A percentile compares a stretch with the other conserved stretches of the same genome.
phyloP scores from a whole-genome alignment of 345 rosid species.

The Brassica carinata region DNA sequence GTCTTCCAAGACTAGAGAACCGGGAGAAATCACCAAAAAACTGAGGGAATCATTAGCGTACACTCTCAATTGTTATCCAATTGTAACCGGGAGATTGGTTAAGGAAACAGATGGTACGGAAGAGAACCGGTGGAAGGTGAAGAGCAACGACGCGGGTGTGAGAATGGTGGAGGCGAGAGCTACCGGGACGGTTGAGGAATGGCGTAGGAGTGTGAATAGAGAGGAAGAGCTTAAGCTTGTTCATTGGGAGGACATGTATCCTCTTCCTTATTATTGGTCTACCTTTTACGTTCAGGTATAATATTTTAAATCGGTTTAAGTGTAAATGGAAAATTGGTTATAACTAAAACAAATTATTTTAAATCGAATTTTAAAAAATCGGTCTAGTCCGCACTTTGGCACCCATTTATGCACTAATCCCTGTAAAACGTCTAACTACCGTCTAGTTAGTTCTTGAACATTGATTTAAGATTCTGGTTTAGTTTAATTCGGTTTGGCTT shows the following conservation, averaged over 20 bases:
- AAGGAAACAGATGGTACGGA: slow-evolving; percentile 32
- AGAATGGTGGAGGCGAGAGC: slow-evolving; percentile 68
- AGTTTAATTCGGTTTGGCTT: neutral
- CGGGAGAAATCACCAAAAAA: slow-evolving; percentile 49
- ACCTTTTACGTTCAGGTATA: slow-evolving; percentile 75
- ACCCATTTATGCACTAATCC: no score
- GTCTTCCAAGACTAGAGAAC: slow-evolving; percentile 23
- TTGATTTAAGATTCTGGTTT: no score
- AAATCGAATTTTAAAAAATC: no score
- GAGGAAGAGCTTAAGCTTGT: slow-evolving; percentile 65
- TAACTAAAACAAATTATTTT: no score
- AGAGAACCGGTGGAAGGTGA: slow-evolving; percentile 56
- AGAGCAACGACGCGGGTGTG: slow-evolving; percentile 75
- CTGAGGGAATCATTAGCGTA: slow-evolving; percentile 58
- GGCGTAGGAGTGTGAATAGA: slow-evolving; percentile 54
- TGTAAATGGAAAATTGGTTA: no score
- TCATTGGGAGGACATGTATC: slow-evolving; percentile 72
- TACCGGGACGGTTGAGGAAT: slow-evolving; percentile 56
- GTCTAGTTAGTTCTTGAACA: no score
- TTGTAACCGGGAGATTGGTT: slow-evolving; percentile 55
- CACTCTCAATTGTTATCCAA: slow-evolving; percentile 52
- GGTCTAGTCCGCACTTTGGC: no score
- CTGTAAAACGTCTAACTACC: no score
- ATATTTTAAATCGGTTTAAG: no score
- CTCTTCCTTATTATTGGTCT: slow-evolving; percentile 69